Conservation (phyloP, 2,329 filamentous ascomycete species). For the Fusarium sp. region DNA sequence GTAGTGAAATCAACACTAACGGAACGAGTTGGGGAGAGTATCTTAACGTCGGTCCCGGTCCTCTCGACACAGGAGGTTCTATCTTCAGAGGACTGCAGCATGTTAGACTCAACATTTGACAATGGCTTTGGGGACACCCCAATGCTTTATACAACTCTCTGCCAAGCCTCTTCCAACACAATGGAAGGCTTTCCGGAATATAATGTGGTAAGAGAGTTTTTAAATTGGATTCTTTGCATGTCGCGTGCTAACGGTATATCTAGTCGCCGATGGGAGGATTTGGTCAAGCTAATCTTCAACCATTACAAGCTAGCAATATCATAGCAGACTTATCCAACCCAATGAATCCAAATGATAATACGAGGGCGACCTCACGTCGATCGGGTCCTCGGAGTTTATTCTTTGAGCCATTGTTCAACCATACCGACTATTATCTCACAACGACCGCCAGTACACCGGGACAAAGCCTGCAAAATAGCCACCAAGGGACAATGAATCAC, state of each 20-base stretch:
- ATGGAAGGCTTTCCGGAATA: fast-evolving
- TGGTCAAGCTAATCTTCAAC: background rate
- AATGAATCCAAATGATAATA: fast-evolving
- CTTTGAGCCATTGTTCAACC: background rate
- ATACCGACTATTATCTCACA: background rate
- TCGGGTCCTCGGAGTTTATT: background rate
- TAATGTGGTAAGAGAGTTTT: background rate
- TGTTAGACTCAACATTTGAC: background rate
- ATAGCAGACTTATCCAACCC: fast-evolving
- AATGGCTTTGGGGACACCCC: background rate
- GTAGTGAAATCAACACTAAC: background rate
- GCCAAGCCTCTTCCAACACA: fast-evolving
- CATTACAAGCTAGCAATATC: fast-evolving
- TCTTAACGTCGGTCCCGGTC: background rate
- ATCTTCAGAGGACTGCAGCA: too few relatives aligned
- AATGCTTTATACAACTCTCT: background rate
- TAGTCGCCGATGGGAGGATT: background rate
- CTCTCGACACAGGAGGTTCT: background rate
- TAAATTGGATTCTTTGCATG: fast-evolving
- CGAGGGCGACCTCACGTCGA: fast-evolving
- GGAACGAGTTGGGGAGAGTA: background rate
- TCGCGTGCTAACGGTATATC: background rate
- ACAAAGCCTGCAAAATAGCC: background rate
- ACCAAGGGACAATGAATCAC: too few relatives aligned
- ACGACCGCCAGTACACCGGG: fast-evolving